Evolutionary conservation across 2,329 filamentous ascomycete species (phyloP).

Genomic region (Biscogniauxia marginata): DNA sequence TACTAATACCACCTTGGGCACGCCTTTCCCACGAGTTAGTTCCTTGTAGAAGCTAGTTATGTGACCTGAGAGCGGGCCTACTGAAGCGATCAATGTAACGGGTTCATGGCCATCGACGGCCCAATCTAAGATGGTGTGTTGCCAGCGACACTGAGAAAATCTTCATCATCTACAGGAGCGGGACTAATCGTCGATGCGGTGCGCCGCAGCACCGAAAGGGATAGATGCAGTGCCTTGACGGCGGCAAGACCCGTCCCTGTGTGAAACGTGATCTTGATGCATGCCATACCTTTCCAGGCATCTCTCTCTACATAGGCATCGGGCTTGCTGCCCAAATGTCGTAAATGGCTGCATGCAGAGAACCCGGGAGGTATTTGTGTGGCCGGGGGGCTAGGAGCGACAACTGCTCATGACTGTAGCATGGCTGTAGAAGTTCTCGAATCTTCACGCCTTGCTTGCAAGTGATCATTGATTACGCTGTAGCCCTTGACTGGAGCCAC

Average conservation of each 20-base stretch:
- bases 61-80: background rate
- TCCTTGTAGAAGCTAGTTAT: background rate
- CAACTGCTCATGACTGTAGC: background rate
- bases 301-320: conserved; percentile 14
- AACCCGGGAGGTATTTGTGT: conserved; percentile 5
- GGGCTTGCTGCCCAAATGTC: conserved; percentile 19
- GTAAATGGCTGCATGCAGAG: background rate
- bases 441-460: conserved; percentile 5
- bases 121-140: conserved; percentile 6
- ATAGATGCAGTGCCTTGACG: conserved; percentile 18
- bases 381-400: background rate
- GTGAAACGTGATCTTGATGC: conserved; percentile 17
- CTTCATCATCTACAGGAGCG: background rate
- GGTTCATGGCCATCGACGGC: background rate
- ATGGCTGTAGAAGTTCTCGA: background rate
- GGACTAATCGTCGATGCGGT: conserved; percentile 8
- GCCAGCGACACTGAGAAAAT: conserved; percentile 8
- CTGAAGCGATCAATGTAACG: background rate
- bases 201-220: conserved; percentile 10
- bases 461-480: conserved; percentile 14
- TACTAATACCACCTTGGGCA: background rate
- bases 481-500: conserved; percentile 37
- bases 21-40: background rate
- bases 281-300: conserved; percentile 10
- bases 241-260: conserved; percentile 22